Conservation (phyloP, 176 grass and related monocot genomes). For the Avena insularis region DNA sequence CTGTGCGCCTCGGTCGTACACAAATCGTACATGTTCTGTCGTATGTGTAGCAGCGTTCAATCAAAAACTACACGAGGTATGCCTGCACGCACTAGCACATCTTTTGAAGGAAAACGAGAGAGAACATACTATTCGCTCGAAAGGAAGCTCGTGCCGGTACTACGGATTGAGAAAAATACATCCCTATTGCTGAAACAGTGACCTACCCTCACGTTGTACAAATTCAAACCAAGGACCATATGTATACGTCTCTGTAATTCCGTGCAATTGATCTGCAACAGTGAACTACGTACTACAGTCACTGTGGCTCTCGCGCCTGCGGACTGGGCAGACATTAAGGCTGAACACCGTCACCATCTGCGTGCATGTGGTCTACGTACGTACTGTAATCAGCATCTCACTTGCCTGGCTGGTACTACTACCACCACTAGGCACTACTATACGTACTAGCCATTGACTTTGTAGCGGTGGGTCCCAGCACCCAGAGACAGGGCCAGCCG, state of each 20-base stretch:
- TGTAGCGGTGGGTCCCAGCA: not conserved
- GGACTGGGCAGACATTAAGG: not conserved
- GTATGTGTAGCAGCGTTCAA: too few relatives aligned
- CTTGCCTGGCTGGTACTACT: not conserved
- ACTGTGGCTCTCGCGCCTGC: not conserved
- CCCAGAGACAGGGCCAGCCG: not conserved
- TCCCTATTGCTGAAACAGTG: not conserved
- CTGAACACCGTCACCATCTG: not conserved
- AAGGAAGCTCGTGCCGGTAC: too few relatives aligned
- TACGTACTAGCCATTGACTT: constrained; percentile 37
- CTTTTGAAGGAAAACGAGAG: not conserved
- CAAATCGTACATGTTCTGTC: too few relatives aligned
- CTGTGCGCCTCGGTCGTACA: too few relatives aligned
- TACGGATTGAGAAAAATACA: not conserved
- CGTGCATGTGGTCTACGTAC: not conserved
- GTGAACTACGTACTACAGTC: not conserved
- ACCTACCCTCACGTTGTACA: not conserved
- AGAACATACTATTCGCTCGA: not conserved
- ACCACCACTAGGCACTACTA: not conserved
- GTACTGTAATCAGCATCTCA: not conserved
- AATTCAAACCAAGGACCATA: not conserved
- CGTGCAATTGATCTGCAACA: not conserved
- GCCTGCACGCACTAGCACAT: too few relatives aligned
- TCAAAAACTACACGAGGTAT: not conserved
- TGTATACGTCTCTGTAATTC: too few relatives aligned